phyloP scores from a whole-genome alignment of 768 basidiomycete species.

The Leccinum uliginosum region DNA sequence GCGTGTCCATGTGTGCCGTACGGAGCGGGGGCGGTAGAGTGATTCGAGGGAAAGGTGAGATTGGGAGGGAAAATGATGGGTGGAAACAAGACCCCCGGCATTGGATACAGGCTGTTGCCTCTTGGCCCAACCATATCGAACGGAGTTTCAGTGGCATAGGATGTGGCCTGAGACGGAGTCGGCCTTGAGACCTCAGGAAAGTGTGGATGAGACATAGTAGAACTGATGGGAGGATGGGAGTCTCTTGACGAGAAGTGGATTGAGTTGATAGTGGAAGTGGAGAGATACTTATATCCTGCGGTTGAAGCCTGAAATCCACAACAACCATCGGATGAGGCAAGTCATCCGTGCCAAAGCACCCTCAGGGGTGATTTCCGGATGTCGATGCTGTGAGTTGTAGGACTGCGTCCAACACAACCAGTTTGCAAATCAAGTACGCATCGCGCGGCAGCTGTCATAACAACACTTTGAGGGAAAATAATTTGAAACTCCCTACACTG shows the following conservation, averaged over 20 bases:
- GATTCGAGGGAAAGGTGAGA: neutral
- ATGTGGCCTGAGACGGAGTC: neutral
- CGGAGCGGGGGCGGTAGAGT: too few relatives aligned
- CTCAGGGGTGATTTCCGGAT: neutral
- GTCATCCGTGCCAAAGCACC: conserved; percentile 3
- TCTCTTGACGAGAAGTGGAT: neutral
- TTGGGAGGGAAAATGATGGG: neutral
- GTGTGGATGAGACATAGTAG: neutral
- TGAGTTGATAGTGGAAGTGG: neutral
- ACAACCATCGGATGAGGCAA: neutral
- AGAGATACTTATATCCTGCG: neutral
- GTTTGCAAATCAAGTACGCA: too few relatives aligned
- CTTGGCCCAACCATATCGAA: too few relatives aligned
- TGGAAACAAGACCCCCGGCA: neutral
- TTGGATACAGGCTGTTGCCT: neutral
- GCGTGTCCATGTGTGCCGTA: too few relatives aligned
- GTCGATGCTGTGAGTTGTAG: neutral
- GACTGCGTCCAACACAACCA: neutral
- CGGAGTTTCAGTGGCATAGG: neutral
- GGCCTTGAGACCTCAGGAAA: neutral
- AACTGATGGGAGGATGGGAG: neutral
- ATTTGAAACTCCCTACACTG: neutral
- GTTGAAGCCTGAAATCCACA: neutral
- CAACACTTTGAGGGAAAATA: neutral
- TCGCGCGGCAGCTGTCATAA: neutral